Evolutionary conservation across 169 alveolate species (phyloP).

Genomic region (Plasmodium reichenowi): DNA sequence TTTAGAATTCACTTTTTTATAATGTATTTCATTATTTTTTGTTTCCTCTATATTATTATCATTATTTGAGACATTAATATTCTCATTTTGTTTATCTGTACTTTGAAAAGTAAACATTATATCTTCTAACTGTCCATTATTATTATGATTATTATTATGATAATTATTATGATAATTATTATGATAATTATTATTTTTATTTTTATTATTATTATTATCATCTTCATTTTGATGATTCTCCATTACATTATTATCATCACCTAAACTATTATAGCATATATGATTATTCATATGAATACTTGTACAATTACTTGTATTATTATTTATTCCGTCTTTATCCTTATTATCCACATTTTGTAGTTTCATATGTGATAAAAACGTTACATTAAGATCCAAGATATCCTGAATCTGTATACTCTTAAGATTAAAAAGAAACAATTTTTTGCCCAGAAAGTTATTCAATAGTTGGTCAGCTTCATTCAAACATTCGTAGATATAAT

Average conservation of each 20-base stretch:
- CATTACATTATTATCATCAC: neutral
- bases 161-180: no score
- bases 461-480: slow-evolving; percentile 38
- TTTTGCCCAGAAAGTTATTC: slow-evolving; percentile 11
- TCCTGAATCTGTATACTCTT: slow-evolving; percentile 52
- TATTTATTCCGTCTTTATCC: neutral
- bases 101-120: no score
- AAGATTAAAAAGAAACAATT: slow-evolving; percentile 50
- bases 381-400: slow-evolving; percentile 25
- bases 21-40: neutral
- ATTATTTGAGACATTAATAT: neutral
- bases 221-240: neutral
- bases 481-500: slow-evolving; percentile 10
- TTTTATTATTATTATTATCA: neutral
- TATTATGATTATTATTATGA: no score
- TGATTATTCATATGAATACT: neutral
- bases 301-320: neutral
- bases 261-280: no score
- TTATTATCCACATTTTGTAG: neutral
- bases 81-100: no score
- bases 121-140: no score
- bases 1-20: neutral
- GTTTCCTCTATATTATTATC: neutral
- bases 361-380: neutral
- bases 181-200: neutral